Evolutionary conservation across 2,329 filamentous ascomycete species (phyloP).

Genomic region (Beauveria scarabaeidicola): DNA sequence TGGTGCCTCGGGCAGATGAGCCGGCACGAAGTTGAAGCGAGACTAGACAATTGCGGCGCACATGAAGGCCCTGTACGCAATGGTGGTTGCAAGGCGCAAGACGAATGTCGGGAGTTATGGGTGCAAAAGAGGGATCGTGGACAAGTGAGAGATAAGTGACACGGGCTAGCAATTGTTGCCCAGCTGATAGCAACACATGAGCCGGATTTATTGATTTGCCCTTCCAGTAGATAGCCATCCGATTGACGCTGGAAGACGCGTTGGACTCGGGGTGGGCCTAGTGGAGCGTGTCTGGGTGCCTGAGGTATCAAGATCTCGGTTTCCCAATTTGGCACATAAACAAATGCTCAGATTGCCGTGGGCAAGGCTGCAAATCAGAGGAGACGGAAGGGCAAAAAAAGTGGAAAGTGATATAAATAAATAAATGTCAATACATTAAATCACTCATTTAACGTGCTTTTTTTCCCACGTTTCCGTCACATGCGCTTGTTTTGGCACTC

Average conservation of each 20-base stretch:
- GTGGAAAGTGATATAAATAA: not conserved
- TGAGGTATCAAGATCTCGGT: slow-evolving; percentile 6
- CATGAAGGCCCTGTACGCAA: not conserved
- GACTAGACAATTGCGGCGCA: not conserved
- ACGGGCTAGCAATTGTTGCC: not conserved
- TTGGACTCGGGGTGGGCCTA: not conserved
- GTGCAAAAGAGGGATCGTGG: not conserved
- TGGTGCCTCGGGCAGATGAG: not conserved
- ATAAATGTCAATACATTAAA: not conserved
- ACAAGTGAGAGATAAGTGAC: slow-evolving; percentile 2
- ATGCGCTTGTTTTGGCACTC: not conserved
- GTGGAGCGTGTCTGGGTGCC: slow-evolving; percentile 10
- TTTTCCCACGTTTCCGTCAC: not conserved
- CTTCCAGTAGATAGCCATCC: not conserved
- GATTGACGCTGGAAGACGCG: slow-evolving; percentile 9
- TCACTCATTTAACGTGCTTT: not conserved
- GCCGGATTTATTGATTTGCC: slow-evolving; percentile 4
- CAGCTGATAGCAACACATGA: not conserved
- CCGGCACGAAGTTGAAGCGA: not conserved
- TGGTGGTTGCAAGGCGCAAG: not conserved
- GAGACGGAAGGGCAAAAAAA: not conserved
- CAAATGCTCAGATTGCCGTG: not conserved
- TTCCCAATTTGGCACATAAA: not conserved
- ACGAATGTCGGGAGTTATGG: not conserved
- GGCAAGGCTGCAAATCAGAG: not conserved